phyloP scores from a whole-genome alignment of 2,329 filamentous ascomycete genomes.

The Cercospora citrullina region DNA sequence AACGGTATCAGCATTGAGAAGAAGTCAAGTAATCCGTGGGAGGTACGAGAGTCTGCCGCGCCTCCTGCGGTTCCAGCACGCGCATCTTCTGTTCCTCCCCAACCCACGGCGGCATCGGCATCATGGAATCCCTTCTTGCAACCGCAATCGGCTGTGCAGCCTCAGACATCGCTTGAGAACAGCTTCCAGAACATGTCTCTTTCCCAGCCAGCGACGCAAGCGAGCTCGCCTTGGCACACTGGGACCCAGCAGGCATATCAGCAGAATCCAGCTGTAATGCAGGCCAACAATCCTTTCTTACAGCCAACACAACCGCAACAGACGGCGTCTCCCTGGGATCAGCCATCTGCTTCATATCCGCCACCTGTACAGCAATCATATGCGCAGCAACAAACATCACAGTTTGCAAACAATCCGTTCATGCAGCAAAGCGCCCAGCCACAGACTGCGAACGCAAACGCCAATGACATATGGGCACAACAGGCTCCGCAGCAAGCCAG shows the following conservation, averaged over 20 bases:
- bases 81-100: constrained; percentile 39
- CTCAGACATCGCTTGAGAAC: constrained; percentile 30
- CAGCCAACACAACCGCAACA: constrained; percentile 29
- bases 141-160: constrained; percentile 33
- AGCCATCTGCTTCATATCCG: constrained; percentile 19
- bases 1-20: constrained; percentile 49
- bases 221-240: constrained; percentile 9
- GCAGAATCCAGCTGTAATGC: constrained; percentile 29
- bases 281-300: constrained; percentile 36
- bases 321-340: constrained; percentile 27
- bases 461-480: constrained; percentile 45
- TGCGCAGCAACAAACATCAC: constrained; percentile 50
- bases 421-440: constrained; percentile 39
- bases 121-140: constrained; percentile 70
- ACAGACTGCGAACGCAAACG: constrained; percentile 44
- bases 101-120: constrained; percentile 35
- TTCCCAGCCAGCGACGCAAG: constrained; percentile 35
- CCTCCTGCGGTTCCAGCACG: constrained; percentile 31
- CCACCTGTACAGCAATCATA: constrained; percentile 29
- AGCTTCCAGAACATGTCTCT: constrained; percentile 72
- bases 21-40: constrained; percentile 46
- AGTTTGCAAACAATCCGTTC: constrained; percentile 47
- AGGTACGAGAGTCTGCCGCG: constrained; percentile 42
- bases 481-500: constrained; percentile 19
- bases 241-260: constrained; percentile 27